Evolutionary conservation across 2,329 filamentous ascomycete species (phyloP), one percentile per base, ranked within the genome.

Genomic region (Periconia sp.): DNA sequence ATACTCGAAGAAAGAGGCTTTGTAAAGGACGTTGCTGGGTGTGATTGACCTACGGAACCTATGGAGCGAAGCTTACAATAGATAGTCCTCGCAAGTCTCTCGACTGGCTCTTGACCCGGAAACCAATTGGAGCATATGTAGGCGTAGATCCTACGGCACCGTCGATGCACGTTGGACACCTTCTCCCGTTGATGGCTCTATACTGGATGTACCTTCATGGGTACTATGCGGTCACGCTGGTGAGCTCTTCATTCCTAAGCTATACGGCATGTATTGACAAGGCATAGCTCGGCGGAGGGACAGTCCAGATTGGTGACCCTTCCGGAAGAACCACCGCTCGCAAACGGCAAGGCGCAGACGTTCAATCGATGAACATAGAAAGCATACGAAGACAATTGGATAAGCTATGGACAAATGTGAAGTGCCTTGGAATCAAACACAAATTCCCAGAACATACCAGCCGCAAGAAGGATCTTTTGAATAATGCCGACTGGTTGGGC

Each of bases 401-500:
- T 59, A 83, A 78, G 56, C 69, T 97, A 31, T 95, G 91, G 83
- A 54, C 65, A 15, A 90, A 92, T 55, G 87, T 92, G 22, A 83
- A 89, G 33, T 58, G 59, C 0, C 80, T 89, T 52, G 87, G 82
- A 4, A 69, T 72, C 40, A 85, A 82, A 52, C 84, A 87, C 61
- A 85, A 86, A 4, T 87, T 84, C 62, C 48, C 80, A 18, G 76
- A 76, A 46, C 74, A 85, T 31, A 85, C 80, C 77, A 78, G 82
- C 4, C 89, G 88, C 75, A 82, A 77, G 50, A 81, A 84, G 40
- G 81, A 80, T 16, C 60, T 96, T 25, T 68, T 85, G 19, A 95
- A 96, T 73, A 99, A 99, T 69, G 87, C 84, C 51, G 77, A 78
- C 36, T 99, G 94, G 94, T 83, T 92, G 74, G 82, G 87, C 54